Evolutionary conservation across 78 protist species (phyloP).

Genomic region (Dictyostelium capitatum): DNA sequence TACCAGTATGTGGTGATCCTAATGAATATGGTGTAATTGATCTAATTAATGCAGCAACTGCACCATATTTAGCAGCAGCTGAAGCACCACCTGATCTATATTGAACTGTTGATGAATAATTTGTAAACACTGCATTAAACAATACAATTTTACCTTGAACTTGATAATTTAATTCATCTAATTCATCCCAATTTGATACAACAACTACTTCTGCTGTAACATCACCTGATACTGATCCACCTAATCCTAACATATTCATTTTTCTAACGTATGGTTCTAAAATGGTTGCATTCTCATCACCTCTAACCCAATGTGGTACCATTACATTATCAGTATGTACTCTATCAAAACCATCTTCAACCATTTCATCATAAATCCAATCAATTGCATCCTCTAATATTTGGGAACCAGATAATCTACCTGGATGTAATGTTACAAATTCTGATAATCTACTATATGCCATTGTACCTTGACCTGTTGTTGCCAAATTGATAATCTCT

Average conservation of each 20-base stretch:
- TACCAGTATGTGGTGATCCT: slow-evolving; percentile 91
- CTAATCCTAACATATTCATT: slow-evolving; percentile 83
- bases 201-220: slow-evolving; percentile 77
- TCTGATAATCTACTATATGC: slow-evolving; percentile 43
- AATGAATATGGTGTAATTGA: slow-evolving; percentile 85
- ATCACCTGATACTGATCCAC: slow-evolving; percentile 73
- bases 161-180: background rate
- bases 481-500: background rate
- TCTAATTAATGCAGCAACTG: slow-evolving; percentile 83
- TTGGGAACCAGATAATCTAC: slow-evolving; percentile 68
- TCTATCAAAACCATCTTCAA: slow-evolving; percentile 68
- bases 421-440: slow-evolving; percentile 48
- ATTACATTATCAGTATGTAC: slow-evolving; percentile 77
- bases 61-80: slow-evolving; percentile 85
- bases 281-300: slow-evolving; percentile 65
- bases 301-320: slow-evolving; percentile 84
- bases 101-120: slow-evolving; percentile 50
- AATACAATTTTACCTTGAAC: slow-evolving; percentile 86
- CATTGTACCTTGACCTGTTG: slow-evolving; percentile 13
- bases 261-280: slow-evolving; percentile 47
- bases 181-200: slow-evolving; percentile 75
- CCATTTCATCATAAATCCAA: slow-evolving; percentile 66
- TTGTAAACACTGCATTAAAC: slow-evolving; percentile 72
- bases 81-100: slow-evolving; percentile 82
- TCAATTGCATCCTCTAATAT: slow-evolving; percentile 76